Evolutionary conservation across 768 basidiomycete species (phyloP), one percentile per base, ranked within the genome.

Genomic region (Suillus alpinus): DNA sequence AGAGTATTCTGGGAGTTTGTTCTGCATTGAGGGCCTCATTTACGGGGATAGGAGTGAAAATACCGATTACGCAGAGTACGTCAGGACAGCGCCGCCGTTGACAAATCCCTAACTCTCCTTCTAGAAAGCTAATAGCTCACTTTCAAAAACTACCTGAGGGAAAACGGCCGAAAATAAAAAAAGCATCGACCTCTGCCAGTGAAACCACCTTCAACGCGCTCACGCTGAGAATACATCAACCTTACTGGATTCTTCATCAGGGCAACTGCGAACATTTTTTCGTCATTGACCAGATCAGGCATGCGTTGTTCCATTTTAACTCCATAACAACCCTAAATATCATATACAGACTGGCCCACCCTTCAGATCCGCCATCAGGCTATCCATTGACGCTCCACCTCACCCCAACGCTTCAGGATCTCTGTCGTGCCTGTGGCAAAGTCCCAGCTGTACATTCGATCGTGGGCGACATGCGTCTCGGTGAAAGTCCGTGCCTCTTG

Each of bases 221-320:
- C 26, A 73, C 78, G 4, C 71, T 93, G 23, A 81, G 86, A 36
- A 71, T 91, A 40, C 83, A 90, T 65, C 80, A 88, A 66, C 93
- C 93, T 0, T 94, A 94, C 65, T 92, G 89, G 86, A 75, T 94
- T 58, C 76, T 93, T 18, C 92, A 94, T 67, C 81, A 82, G 58
- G 92, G 92, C 37, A 88, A 84, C 66, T 94, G 92, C 68, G 91
- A 93, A 65, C 92, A 94, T 67, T 90, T 87, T 69, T 65, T 92
- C 23, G 81, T 88, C 23, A 63, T 94, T 41, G 86, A 91, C 61
- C 82, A 89, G 63, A 86, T 94, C 62, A 81, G 93, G 92, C 84
- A 66, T 44, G 36, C 31, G 34, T 56, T 29, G 59, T 37, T 26
- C 18, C 4, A 47, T 9, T 36, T 18, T 36, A 41, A 31, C 65